Percentiles rank a stretch among this genome's conserved stretches.
phyloP scores from a whole-genome alignment of 139 green algal genomes.

The Chlamydomonas asymmetrica region DNA sequence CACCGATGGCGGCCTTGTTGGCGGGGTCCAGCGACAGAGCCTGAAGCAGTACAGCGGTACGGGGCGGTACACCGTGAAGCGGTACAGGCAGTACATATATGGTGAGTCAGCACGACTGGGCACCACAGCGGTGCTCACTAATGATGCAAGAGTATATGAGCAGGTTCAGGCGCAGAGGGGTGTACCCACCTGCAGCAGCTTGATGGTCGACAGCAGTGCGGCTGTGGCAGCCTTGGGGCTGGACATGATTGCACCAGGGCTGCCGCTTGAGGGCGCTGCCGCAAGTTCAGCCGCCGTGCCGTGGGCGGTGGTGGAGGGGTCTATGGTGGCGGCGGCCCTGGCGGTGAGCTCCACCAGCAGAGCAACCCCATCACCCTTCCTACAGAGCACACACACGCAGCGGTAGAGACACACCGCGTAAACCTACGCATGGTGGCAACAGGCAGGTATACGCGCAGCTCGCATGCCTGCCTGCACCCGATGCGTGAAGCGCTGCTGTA shows the following conservation, averaged over 20 bases:
- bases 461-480: background rate
- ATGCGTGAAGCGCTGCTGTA: background rate
- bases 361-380: conserved; percentile 27
- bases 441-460: background rate
- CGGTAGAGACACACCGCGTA: no score
- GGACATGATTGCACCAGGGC: background rate
- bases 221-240: background rate
- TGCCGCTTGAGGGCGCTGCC: no score
- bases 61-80: no score
- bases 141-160: no score
- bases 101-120: no score
- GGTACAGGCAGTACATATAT: no score
- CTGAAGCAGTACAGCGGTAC: background rate
- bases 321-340: no score
- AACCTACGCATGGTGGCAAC: background rate
- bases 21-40: conserved; percentile 19
- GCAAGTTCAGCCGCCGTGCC: background rate
- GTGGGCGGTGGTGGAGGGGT: no score
- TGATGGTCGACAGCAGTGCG: conserved; percentile 3
- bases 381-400: background rate
- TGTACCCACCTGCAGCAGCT: conserved; percentile 23
- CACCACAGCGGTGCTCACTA: no score
- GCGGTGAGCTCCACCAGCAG: conserved; percentile 21
- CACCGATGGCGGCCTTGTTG: conserved; percentile 25
- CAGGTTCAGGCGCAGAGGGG: no score